Conservation (phyloP, 208 protist genomes). For the Leishmania arabica region DNA sequence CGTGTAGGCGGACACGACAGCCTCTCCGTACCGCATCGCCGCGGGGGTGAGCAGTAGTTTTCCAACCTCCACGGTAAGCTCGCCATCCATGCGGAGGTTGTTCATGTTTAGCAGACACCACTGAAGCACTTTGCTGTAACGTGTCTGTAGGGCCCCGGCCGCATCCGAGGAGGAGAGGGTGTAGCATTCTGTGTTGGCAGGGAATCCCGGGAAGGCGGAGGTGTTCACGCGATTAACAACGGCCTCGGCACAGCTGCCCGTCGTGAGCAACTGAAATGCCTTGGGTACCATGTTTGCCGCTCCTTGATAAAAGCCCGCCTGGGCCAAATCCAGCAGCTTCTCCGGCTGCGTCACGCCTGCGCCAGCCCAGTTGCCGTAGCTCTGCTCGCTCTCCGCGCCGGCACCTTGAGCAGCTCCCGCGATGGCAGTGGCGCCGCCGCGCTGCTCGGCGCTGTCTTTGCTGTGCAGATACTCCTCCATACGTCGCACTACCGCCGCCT, state of each 20-base stretch:
- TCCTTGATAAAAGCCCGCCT: constrained; percentile 89
- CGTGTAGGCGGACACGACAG: constrained; percentile 83
- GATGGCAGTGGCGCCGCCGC: neutral
- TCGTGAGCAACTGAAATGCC: constrained; percentile 88
- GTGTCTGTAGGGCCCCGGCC: constrained; percentile 57
- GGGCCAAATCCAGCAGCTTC: constrained; percentile 83
- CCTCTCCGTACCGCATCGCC: constrained; percentile 43
- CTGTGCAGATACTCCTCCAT: constrained; percentile 85
- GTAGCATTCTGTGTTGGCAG: constrained; percentile 91
- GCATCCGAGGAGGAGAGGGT: constrained; percentile 73
- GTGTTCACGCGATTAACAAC: constrained; percentile 89
- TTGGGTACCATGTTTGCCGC: constrained; percentile 82
- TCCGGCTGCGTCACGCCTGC: constrained; percentile 63
- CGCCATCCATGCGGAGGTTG: constrained; percentile 91
- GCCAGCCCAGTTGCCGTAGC: constrained; percentile 59
- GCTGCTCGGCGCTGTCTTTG: constrained; percentile 22
- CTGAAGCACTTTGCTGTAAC: constrained; percentile 91
- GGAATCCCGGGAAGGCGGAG: constrained; percentile 85
- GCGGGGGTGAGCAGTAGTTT: constrained; percentile 74
- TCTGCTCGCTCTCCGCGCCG: constrained; percentile 24
- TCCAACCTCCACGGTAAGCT: constrained; percentile 76
- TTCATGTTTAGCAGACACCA: constrained; percentile 93
- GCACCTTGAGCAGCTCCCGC: constrained; percentile 1
- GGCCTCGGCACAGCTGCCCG: constrained; percentile 71
- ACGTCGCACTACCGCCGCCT: constrained; percentile 80